Base-by-base conservation (phyloP, 371 early-diverging fungal species). In the Batrachochytrium dendrobatidis region DNA sequence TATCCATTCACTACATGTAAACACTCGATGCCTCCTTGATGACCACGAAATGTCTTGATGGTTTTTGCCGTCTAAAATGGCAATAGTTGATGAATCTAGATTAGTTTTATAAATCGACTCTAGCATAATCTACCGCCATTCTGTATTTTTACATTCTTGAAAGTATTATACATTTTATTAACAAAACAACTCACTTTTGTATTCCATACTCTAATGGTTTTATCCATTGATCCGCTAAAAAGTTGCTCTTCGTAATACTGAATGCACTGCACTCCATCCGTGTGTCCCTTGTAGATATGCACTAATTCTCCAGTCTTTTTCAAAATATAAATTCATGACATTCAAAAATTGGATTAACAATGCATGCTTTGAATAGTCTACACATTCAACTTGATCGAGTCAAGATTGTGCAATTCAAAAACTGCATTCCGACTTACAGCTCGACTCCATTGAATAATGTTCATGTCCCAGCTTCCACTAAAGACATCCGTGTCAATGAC, bases 391-490 rank as follows among this genome's bases (percentile, higher is more conserved):
- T n/a, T n/a, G n/a, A n/a, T n/a, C n/a, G n/a, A n/a, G n/a, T n/a
- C n/a, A n/a, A n/a, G n/a, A n/a, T n/a, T n/a, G n/a, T n/a, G n/a
- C n/a, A n/a, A n/a, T n/a, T n/a, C n/a, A n/a, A n/a, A n/a, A n/a
- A n/a, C n/a, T n/a, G n/a, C n/a, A n/a, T n/a, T n/a, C 3, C 46
- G 46, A 45, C 46, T 3, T 51, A 76, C 76, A 59, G 75, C 69
- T 56, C 77, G 43, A 53, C 71, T 73, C 77, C 77, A 77, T 45
- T 73, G 74, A 29, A 77, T 73, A n/a, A 77, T 65, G 22, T 65
- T 70, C 66, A 59, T 69, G 65, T 74, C 75, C 72, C 72, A 72
- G 52, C 73, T 71, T 6, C 75, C 77, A 34, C 68, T 69, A 48
- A 70, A 77, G 1, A 77, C 60, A 53, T 74, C 73, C 8, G 71